phyloP scores from a whole-genome alignment of 495 filamentous ascomycete genomes.

The Pyrenopolyporus hunteri region DNA sequence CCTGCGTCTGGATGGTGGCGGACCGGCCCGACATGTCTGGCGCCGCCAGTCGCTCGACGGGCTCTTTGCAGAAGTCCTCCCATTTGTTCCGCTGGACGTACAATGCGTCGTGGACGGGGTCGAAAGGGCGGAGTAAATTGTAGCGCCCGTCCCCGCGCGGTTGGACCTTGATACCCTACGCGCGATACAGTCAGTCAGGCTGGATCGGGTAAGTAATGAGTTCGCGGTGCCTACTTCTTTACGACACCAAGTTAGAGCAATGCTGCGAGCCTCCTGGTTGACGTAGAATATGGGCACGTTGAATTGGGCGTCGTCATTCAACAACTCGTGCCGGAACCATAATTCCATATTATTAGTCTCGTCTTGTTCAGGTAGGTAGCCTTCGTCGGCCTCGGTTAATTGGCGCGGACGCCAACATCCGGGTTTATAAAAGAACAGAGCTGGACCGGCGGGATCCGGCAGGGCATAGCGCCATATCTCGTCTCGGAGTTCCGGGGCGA shows the following conservation, averaged over 20 bases:
- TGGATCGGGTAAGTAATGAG: not conserved
- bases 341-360: not conserved
- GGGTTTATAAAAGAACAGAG: not conserved
- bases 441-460: not conserved
- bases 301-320: not conserved
- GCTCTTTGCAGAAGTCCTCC: not conserved
- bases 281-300: not conserved
- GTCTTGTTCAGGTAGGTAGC: not conserved
- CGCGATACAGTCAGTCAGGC: not conserved
- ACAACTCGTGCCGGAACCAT: not conserved
- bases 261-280: not conserved
- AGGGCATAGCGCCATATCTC: constrained; percentile 5
- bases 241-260: not conserved
- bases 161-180: not conserved
- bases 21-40: not conserved
- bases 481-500: not conserved
- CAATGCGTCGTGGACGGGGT: not conserved
- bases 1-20: not conserved
- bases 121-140: not conserved
- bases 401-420: not conserved
- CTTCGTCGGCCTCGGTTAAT: not conserved
- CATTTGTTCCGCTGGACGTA: not conserved
- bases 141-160: not conserved
- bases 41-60: not conserved
- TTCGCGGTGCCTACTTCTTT: not conserved